These are phyloP conservation scores for Lactarius indigo DNA, from an alignment of 768 basidiomycete genomes.

Conservation along the genomic window DNA sequence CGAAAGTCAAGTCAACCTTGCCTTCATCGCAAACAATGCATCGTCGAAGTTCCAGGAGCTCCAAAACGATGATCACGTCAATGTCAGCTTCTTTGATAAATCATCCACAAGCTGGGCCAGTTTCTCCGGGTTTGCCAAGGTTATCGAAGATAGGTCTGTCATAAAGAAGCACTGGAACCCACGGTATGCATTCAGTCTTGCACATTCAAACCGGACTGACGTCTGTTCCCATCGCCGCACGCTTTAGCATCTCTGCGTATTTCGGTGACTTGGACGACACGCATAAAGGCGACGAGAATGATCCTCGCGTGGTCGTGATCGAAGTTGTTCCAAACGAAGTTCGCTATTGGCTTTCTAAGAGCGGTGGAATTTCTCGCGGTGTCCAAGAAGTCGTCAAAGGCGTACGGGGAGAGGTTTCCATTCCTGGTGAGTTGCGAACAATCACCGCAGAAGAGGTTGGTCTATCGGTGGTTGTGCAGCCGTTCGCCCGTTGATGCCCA, in stretches of 20 bases:
- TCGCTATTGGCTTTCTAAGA: constrained; percentile 73
- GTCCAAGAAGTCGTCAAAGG: constrained; percentile 58
- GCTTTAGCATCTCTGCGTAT: constrained; percentile 60
- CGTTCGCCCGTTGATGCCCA: background rate
- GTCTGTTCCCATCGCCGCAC: background rate
- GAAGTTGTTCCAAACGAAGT: constrained; percentile 79
- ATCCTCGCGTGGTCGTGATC: constrained; percentile 77
- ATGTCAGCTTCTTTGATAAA: constrained; percentile 73
- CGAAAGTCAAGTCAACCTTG: constrained; percentile 50
- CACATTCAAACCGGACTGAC: background rate
- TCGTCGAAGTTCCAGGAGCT: constrained; percentile 77
- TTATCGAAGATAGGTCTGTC: constrained; percentile 56
- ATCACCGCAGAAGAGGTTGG: constrained; percentile 71
- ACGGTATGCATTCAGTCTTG: constrained; percentile 39
- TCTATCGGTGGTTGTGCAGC: background rate
- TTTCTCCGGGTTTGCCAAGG: constrained; percentile 67
- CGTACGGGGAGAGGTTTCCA: constrained; percentile 57
- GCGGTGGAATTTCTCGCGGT: constrained; percentile 52
- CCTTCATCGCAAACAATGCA: constrained; percentile 71
- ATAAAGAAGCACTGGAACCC: constrained; percentile 62
- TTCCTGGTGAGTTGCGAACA: constrained; percentile 73
- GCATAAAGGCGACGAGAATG: constrained; percentile 75
- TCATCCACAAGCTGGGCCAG: constrained; percentile 77
- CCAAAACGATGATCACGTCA: constrained; percentile 69
- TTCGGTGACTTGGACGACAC: constrained; percentile 83